Percentiles rank a stretch among this genome's conserved stretches.
Conservation (phyloP, 768 basidiomycete genomes). For the Psilocybe subaeruginosa region DNA sequence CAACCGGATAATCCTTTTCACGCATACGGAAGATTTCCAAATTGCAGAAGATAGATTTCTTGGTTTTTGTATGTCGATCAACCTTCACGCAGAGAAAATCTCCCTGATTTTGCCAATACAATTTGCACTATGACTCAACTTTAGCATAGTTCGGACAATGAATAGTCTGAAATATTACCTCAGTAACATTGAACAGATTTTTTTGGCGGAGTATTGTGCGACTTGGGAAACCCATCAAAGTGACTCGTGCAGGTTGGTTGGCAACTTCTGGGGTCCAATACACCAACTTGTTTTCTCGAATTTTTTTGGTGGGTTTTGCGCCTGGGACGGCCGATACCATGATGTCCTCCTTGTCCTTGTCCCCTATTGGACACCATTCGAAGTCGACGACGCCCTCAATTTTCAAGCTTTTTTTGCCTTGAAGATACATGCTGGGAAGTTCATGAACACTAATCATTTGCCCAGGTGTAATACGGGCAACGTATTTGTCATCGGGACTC, state of each 20-base stretch:
- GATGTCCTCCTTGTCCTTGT: constrained; percentile 73
- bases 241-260: constrained; percentile 96
- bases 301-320: constrained; percentile 59
- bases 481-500: constrained; percentile 95
- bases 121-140: constrained; percentile 72
- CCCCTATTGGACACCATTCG: constrained; percentile 96
- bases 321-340: constrained; percentile 30
- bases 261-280: constrained; percentile 98
- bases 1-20: constrained; percentile 97
- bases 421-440: constrained; percentile 89
- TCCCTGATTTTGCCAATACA: constrained; percentile 98
- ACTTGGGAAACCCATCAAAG: constrained; percentile 88
- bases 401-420: constrained; percentile 96
- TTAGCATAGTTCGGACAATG: background rate
- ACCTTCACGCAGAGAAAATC: constrained; percentile 99
- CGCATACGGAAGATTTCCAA: constrained; percentile 96
- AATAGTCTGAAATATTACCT: constrained; percentile 56
- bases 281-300: constrained; percentile 88
- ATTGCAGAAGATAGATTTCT: constrained; percentile 98
- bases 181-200: constrained; percentile 97
- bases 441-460: constrained; percentile 97
- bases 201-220: constrained; percentile 87
- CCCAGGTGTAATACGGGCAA: constrained; percentile 86
- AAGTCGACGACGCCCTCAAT: constrained; percentile 98
- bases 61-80: constrained; percentile 97